Base-by-base conservation (phyloP, 2,329 filamentous ascomycete genomes). In the Colletotrichum acutatum region DNA sequence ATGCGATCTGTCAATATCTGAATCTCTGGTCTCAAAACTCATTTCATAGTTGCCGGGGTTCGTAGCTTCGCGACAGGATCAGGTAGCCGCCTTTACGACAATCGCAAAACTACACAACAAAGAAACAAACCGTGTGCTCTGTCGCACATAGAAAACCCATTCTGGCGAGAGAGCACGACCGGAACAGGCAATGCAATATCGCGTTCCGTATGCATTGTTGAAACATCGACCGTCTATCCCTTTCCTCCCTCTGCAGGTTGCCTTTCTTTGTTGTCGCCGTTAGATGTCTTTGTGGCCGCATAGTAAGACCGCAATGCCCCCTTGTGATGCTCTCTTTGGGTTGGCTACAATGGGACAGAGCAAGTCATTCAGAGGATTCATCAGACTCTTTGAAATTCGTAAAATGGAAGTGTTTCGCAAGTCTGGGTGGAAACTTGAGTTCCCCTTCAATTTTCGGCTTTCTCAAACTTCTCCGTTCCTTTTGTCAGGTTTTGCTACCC, bases 391-490 rank as follows among this genome's bases (percentile, higher is more conserved):
- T 65, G 22, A 57, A 57, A 65, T 57, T 30, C n/a, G 61, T 64
- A 72, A 72, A 72, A 72, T n/a, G 60, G 28, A 12, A 34, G 37
- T 66, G 60, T 61, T 70, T 73, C 71, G 71, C 71, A 70, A 30
- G 42, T 60, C 28, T 30, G 12, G 34, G 8, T 19, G n/a, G 46
- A 30, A 30, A 34, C 56, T 46, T 4, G 30, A 5, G 26, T 22
- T 37, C 28, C 28, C 34, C 58, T 56, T 61, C 66, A 65, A 69
- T 52, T 69, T 49, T 65, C 54, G 30, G 30, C 52, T 65, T 28
- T 34, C 52, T 65, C 26, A 37, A 26, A 24, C n/a, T 49, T 49
- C 37, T n/a, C 26, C 11, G 56, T 56, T 46, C 26, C 54, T 68
- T 60, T 63, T 60, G 58, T 68, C 58, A 54, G 63, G 22, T 52